phyloP scores from a whole-genome alignment of 1,284 basidiomycete genomes.

The Cryptococcus hybrid region DNA sequence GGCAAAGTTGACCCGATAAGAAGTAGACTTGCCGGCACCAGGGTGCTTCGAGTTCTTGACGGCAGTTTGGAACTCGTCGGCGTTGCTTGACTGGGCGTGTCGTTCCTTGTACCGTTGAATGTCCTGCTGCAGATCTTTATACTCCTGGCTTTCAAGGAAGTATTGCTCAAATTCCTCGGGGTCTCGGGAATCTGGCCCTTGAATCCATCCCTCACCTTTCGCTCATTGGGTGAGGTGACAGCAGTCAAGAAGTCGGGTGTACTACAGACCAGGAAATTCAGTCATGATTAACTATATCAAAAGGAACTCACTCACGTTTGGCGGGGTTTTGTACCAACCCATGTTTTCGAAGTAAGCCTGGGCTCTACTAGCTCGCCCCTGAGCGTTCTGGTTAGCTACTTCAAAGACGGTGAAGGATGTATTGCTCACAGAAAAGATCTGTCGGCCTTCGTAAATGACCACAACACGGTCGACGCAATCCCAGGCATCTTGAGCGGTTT shows the following conservation, averaged over 20 bases:
- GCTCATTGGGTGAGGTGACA: background rate
- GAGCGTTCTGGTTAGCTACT: background rate
- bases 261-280: background rate
- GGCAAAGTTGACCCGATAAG: constrained; percentile 78
- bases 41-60: constrained; percentile 57
- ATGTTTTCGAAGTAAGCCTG: background rate
- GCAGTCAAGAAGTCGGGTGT: background rate
- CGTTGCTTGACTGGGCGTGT: background rate
- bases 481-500: background rate
- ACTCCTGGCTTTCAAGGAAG: background rate
- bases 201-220: background rate
- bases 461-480: background rate
- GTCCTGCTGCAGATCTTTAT: background rate
- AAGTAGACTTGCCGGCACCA: constrained; percentile 77
- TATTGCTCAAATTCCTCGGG: background rate
- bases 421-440: background rate
- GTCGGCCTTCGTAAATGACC: background rate
- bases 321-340: background rate
- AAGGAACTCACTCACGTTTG: background rate
- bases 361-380: background rate
- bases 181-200: background rate
- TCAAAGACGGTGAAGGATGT: background rate
- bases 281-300: background rate
- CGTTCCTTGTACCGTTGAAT: background rate
- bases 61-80: background rate